Evolutionary conservation across 2,329 filamentous ascomycete genomes (phyloP), one percentile per base, ranked within the genome.

Genomic region (Penicillium freii): DNA sequence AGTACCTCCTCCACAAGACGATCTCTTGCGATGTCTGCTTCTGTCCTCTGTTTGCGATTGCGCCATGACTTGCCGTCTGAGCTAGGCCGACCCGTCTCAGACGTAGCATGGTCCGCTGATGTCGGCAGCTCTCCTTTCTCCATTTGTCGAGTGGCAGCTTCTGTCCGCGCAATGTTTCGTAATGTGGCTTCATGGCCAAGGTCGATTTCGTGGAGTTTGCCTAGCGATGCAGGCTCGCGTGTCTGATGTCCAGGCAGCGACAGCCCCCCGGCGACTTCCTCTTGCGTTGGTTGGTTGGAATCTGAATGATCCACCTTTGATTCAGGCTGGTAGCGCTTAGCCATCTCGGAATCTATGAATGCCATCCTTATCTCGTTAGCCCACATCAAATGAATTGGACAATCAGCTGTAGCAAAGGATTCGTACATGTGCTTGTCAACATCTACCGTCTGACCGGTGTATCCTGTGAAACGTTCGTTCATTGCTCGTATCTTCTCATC

Each of bases 281-380:
- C 54, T 19, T 51, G 48, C 5, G 52, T 44, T 34, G 50, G 6
- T 31, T 51, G 42, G 36, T 63, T 57, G 8, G 50, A 34, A 40
- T 51, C 54, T 27, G 54, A 7, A 13, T 48, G 50, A 34, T 72
- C 64, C 45, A 56, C 47, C 4, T 60, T 54, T 31, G 63, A 54
- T 33, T 62, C 59, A 45, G 62, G 67, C 34, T 69, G 67, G 51
- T 73, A 71, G 68, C 78, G 75, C 74, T 83, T 84, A 80, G 84
- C 84, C 77, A 87, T 75, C 72, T 86, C 84, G 60, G 83, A 81
- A 71, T 87, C 85, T 88, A 88, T 82, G 77, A 83, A 88, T 65
- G 80, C 81, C 78, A 83, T 82, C 84, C 85, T 87, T 82, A 81
- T 78, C 77, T 75, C 75, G 82, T 87, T 82, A 87, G 83, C 76